Conservation (phyloP, 1,284 basidiomycete species). For the Puccinia novopanici region DNA sequence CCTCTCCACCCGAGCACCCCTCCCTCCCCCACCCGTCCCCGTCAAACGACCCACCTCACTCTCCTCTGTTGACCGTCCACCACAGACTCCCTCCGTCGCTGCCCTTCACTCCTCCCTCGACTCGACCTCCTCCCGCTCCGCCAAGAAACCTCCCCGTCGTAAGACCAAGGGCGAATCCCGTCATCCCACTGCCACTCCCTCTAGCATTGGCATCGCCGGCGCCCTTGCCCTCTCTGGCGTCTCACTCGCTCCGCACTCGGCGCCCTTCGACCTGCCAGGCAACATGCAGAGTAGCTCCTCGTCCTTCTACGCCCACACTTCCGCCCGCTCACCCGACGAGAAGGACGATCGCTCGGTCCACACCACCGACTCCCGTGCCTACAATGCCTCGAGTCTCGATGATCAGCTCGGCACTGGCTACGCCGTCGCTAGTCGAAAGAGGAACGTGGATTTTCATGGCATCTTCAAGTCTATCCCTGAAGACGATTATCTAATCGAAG, state of each 20-base stretch:
- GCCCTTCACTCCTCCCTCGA: not conserved
- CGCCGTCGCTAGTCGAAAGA: slow-evolving; percentile 90
- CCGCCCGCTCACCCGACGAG: not conserved
- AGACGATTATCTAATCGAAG: slow-evolving; percentile 97
- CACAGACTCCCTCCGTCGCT: not conserved
- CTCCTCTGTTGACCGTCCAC: not conserved
- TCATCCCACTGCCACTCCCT: not conserved
- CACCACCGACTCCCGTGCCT: not conserved
- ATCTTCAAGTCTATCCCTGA: slow-evolving; percentile 82
- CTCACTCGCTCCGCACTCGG: not conserved
- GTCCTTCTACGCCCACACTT: not conserved
- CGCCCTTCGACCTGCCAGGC: not conserved
- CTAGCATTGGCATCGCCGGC: slow-evolving; percentile 6
- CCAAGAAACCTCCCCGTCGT: not conserved
- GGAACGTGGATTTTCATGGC: slow-evolving; percentile 94
- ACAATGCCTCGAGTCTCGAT: slow-evolving; percentile 4
- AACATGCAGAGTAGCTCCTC: slow-evolving; percentile 3
- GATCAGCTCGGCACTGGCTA: slow-evolving; percentile 66
- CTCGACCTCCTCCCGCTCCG: not conserved
- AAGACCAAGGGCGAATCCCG: not conserved
- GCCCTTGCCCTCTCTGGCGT: slow-evolving; percentile 34
- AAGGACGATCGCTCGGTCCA: slow-evolving; percentile 17
- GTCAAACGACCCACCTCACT: not conserved
- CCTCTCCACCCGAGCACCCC: not conserved
- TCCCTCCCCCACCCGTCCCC: not conserved